Percentiles rank a stretch among this genome's conserved stretches.
phyloP scores from a whole-genome alignment of 768 basidiomycete species.

The Kwoniella mangroviensis region DNA sequence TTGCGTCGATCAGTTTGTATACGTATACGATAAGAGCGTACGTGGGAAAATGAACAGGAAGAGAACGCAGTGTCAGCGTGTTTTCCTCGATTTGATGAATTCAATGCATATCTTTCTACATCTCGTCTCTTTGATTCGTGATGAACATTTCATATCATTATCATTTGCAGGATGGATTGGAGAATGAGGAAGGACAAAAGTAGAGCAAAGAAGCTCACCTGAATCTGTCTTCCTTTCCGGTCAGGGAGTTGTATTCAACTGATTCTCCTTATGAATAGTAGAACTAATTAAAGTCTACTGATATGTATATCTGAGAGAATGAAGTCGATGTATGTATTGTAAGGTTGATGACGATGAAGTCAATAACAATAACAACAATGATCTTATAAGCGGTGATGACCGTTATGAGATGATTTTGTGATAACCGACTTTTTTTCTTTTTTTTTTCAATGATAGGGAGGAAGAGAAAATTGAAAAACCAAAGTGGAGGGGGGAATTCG shows the following conservation, averaged over 20 bases:
- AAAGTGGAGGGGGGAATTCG: conserved; percentile 15
- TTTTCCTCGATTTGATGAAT: not conserved
- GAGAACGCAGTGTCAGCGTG: conserved; percentile 9
- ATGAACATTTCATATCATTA: not conserved
- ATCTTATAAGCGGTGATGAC: conserved; percentile 21
- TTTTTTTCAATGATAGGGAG: conserved; percentile 1
- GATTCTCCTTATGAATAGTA: not conserved
- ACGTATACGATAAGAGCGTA: conserved; percentile 11
- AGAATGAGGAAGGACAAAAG: not conserved
- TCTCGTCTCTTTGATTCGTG: not conserved
- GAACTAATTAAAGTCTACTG: conserved; percentile 16
- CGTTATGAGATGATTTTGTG: conserved; percentile 6
- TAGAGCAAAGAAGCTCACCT: conserved; percentile 4
- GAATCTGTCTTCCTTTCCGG: not conserved
- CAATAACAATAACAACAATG: conserved; percentile 18
- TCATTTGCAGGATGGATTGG: not conserved
- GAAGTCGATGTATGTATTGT: not conserved
- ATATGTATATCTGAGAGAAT: too few species aligned
- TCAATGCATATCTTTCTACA: not conserved
- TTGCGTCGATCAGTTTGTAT: conserved; percentile 8
- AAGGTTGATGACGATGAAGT: conserved; percentile 10
- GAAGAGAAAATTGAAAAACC: conserved; percentile 13
- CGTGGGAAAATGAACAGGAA: not conserved
- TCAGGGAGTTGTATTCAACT: not conserved
- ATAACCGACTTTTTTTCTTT: conserved; percentile 1